A percentile compares a stretch with the other conserved stretches of the same genome.
phyloP scores from a whole-genome alignment of 768 basidiomycete species.

The Gymnopilus dilepis region DNA sequence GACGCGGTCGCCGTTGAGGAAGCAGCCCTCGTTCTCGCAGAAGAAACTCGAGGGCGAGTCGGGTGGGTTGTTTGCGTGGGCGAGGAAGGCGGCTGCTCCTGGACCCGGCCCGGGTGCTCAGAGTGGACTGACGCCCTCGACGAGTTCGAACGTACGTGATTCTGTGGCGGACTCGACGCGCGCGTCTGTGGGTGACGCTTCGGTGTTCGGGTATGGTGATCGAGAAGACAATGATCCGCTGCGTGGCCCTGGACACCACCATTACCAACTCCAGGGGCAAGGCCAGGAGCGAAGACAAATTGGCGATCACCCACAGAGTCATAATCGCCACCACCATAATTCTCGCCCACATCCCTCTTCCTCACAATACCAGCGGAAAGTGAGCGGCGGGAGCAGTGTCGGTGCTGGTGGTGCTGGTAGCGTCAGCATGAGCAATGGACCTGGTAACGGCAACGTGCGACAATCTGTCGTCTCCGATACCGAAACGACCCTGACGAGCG shows the following conservation, averaged over 20 bases:
- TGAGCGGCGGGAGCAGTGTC: constrained; percentile 6
- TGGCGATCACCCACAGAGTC: too few species aligned
- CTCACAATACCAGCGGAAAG: constrained; percentile 3
- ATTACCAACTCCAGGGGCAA: constrained; percentile 20
- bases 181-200: constrained; percentile 44
- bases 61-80: constrained; percentile 38
- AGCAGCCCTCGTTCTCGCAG: constrained; percentile 9
- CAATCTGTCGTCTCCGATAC: constrained; percentile 69
- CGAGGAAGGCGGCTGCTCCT: constrained; percentile 10
- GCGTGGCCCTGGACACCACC: constrained; percentile 6
- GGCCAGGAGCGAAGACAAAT: neutral
- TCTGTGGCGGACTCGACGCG: constrained; percentile 39
- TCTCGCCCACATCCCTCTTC: too few species aligned
- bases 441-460: constrained; percentile 39
- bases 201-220: constrained; percentile 25
- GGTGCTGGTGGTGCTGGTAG: neutral
- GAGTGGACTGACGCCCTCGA: neutral
- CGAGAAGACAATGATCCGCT: neutral
- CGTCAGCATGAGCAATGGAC: neutral
- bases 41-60: constrained; percentile 3
- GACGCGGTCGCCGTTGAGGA: constrained; percentile 20
- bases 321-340: neutral
- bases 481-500: constrained; percentile 40
- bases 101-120: neutral
- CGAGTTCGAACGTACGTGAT: constrained; percentile 13